These are phyloP conservation scores for Arthrobotrys sinensis DNA, from an alignment of 2,329 filamentous ascomycete genomes.

Conservation along the genomic window DNA sequence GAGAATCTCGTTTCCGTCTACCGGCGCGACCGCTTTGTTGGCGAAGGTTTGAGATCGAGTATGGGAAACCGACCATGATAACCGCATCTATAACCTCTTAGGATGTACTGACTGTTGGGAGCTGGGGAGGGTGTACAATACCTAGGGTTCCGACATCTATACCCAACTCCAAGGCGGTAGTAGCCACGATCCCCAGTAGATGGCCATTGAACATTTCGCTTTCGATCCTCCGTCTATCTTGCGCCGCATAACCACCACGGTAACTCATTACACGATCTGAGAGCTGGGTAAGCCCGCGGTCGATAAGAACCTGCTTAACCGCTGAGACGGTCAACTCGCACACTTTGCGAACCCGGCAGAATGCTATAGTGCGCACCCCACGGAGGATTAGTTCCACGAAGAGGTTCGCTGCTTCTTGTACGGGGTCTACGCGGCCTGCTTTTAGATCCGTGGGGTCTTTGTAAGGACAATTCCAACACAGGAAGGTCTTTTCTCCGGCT, in stretches of 20 bases:
- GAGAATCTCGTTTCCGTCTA: constrained; percentile 89
- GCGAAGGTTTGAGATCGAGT: constrained; percentile 92
- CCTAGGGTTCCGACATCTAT: constrained; percentile 90
- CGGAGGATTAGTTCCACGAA: constrained; percentile 91
- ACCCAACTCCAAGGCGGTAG: constrained; percentile 90
- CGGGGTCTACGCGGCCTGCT: constrained; percentile 85
- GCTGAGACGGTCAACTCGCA: constrained; percentile 88
- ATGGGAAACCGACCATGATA: constrained; percentile 93
- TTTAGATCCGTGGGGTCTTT: constrained; percentile 89
- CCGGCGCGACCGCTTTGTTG: constrained; percentile 96
- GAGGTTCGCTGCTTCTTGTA: constrained; percentile 87
- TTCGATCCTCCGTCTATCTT: constrained; percentile 90
- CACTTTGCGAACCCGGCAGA: constrained; percentile 87
- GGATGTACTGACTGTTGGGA: background rate
- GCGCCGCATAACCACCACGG: constrained; percentile 91
- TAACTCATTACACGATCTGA: constrained; percentile 91
- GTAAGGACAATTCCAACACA: constrained; percentile 98
- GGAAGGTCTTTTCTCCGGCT: constrained; percentile 90
- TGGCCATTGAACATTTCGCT: constrained; percentile 97
- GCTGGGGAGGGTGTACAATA: constrained; percentile 3
- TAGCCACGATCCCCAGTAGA: constrained; percentile 92
- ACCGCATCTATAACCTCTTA: constrained; percentile 79
- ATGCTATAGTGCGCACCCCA: constrained; percentile 92
- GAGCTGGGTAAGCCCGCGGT: constrained; percentile 81
- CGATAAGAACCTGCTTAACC: constrained; percentile 82